These are phyloP conservation scores for Sphaerostilbella broomeana DNA, from an alignment of 2,329 filamentous ascomycete genomes.

Conservation along the genomic window DNA sequence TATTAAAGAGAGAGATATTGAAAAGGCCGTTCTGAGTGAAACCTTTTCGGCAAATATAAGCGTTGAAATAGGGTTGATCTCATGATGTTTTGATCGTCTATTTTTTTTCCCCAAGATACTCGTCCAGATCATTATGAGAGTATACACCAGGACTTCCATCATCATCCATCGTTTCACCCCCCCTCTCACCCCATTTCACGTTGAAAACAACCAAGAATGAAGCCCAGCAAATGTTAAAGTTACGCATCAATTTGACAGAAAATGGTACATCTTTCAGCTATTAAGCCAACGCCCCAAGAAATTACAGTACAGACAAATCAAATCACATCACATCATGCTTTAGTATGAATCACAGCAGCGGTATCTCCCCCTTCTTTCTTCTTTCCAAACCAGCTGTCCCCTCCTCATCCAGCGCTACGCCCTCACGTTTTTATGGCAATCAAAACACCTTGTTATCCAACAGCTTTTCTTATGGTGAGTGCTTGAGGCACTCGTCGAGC, in stretches of 20 bases:
- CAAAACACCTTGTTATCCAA: not conserved
- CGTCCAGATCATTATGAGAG: too few species aligned
- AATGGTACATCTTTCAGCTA: slow-evolving; percentile 12
- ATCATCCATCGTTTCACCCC: too few species aligned
- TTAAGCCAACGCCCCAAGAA: slow-evolving; percentile 7
- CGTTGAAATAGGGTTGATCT: too few species aligned
- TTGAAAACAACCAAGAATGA: too few species aligned
- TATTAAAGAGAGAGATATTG: too few species aligned
- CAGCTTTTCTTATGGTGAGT: slow-evolving; percentile 14
- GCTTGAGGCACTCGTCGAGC: slow-evolving; percentile 39
- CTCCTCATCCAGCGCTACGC: not conserved
- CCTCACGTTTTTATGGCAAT: not conserved
- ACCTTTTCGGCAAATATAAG: too few species aligned
- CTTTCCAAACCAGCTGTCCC: not conserved
- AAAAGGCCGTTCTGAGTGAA: too few species aligned
- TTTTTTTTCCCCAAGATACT: too few species aligned
- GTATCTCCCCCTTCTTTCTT: slow-evolving; percentile 15
- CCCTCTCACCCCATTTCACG: too few species aligned
- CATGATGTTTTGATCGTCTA: too few species aligned
- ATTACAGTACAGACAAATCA: slow-evolving; percentile 8
- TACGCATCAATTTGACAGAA: not conserved
- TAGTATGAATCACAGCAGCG: slow-evolving; percentile 12
- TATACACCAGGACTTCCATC: too few species aligned
- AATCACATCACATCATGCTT: slow-evolving; percentile 9
- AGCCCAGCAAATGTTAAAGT: too few species aligned